Base-by-base conservation (phyloP, 2,329 filamentous ascomycete genomes). In the Phaeophleospora eucalypticola region DNA sequence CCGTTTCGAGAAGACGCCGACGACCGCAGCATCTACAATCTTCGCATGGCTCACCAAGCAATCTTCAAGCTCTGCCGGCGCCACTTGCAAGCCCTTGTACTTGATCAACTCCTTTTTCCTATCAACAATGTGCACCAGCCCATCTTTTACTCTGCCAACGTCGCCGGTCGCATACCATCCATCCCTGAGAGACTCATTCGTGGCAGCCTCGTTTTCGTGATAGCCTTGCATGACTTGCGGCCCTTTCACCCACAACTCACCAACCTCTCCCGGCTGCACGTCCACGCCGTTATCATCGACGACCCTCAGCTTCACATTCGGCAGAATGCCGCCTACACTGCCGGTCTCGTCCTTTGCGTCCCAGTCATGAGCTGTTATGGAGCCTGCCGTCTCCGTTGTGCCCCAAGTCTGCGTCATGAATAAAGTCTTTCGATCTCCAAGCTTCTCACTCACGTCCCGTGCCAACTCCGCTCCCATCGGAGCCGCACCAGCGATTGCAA, bases 11-110 rank as follows among this genome's bases (percentile, higher is more conserved):
- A 37, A 35, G 1, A 89, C 73, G 14, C 83, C 82, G 54, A 93
- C 88, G 4, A 93, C 87, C 14, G 87, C 82, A 54, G 82, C 85
- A 67, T 93, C 87, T 34, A 80, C 79, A 14, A 93, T 86, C 12
- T 76, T 75, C 0, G 83, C 80, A 64, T 91, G 87, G 3, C 41
- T 41, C 16, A 37, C 41, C 35, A 49, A 38, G 3, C 44, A 36
- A 59, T 19, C 59, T 48, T 62, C 59, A 1, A 62, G 57, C 45
- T 62, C 59, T 2, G 57, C 54, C 3, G 59, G 59, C 10, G 58
- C 58, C 24, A 62, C 58, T 51, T 62, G 58, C 18, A 70, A 58
- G 0, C 61, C 68, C 43, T 69, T 69, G 15, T 70, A 68, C 56
- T 71, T 71, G 58, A 71, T 71, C 4, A 71, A 59, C 46, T 56